Evolutionary conservation across 1,139 yeast genomes (phyloP).

Genomic region (Debaryomyces robertsiae): DNA sequence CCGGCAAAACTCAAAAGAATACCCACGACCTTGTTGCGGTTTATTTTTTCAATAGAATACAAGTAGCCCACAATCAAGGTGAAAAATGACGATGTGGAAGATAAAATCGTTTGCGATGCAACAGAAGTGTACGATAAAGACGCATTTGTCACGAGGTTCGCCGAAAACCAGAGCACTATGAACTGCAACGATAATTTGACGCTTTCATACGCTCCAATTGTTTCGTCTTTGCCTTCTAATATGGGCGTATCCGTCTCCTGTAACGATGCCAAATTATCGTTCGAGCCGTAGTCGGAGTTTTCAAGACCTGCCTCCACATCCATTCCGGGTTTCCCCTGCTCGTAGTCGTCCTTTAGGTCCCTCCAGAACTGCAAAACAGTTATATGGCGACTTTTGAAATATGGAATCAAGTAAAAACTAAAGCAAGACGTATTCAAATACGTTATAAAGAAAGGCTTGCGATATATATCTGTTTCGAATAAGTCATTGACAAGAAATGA

Average conservation of each 20-base stretch:
- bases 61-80: constrained; percentile 81
- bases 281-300: constrained; percentile 23
- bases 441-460: constrained; percentile 93
- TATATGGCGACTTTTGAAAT: constrained; percentile 33
- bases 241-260: constrained; percentile 22
- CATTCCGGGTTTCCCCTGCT: constrained; percentile 5
- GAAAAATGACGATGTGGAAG: constrained; percentile 91
- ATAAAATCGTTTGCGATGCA: constrained; percentile 87
- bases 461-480: constrained; percentile 66
- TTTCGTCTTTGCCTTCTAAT: constrained; percentile 19
- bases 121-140: constrained; percentile 87
- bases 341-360: constrained; percentile 25
- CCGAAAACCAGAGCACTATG: constrained; percentile 84
- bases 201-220: constrained; percentile 48
- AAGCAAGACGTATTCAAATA: constrained; percentile 88
- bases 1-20: constrained; percentile 75
- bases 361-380: constrained; percentile 25
- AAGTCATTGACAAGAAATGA: constrained; percentile 77
- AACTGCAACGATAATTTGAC: constrained; percentile 73
- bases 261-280: constrained; percentile 23
- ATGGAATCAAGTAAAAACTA: constrained; percentile 73
- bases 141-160: constrained; percentile 87
- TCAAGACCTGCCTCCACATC: constrained; percentile 13
- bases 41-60: constrained; percentile 70
- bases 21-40: constrained; percentile 64